Evolutionary conservation across 331 rosid species (phyloP).

Genomic region (Malus hybrid): DNA sequence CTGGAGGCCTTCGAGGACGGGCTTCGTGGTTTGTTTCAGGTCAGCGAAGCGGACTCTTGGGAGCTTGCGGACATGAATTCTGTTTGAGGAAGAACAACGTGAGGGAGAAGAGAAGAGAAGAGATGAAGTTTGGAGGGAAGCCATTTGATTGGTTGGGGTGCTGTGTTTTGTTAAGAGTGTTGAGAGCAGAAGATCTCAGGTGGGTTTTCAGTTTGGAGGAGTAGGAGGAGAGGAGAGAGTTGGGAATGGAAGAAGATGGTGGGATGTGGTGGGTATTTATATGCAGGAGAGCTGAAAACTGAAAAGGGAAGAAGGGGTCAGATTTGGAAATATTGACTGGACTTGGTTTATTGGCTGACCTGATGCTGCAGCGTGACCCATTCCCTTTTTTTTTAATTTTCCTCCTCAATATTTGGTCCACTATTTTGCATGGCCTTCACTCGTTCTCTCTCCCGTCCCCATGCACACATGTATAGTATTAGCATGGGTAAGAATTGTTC

Average conservation of each 20-base stretch:
- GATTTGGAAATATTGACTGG: constrained; percentile 16
- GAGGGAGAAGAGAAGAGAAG: neutral
- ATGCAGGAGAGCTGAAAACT: neutral
- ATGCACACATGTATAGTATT: neutral
- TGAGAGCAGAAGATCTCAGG: neutral
- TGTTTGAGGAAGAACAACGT: constrained; percentile 17
- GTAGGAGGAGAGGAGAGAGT: neutral
- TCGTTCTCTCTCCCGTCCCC: neutral
- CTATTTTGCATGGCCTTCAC: neutral
- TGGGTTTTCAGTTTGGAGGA: neutral
- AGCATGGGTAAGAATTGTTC: neutral
- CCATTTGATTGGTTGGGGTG: constrained; percentile 17
- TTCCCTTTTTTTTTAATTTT: neutral
- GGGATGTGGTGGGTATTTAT: neutral
- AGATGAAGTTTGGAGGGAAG: constrained; percentile 38
- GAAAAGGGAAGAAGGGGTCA: constrained; percentile 10
- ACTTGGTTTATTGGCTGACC: constrained; percentile 21
- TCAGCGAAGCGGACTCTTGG: constrained; percentile 9
- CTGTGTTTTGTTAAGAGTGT: neutral
- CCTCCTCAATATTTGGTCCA: neutral
- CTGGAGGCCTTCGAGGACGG: constrained; percentile 3
- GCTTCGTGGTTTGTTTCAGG: constrained; percentile 21
- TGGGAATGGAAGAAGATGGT: neutral
- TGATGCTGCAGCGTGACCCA: neutral
- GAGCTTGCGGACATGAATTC: constrained; percentile 38